Evolutionary conservation across 2,329 filamentous ascomycete species (phyloP).

Genomic region (Xylaria sp.): DNA sequence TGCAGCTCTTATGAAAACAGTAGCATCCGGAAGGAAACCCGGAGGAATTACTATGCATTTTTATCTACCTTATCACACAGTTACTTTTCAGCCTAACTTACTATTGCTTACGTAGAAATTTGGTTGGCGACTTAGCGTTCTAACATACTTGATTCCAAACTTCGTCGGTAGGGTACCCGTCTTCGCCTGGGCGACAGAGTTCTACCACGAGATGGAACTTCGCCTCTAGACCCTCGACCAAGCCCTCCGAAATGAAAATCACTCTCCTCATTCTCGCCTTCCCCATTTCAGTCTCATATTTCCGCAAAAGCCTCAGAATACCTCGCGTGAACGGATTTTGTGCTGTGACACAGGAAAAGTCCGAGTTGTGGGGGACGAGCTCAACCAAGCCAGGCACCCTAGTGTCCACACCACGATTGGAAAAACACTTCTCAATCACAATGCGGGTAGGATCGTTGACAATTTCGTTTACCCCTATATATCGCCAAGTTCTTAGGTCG

Average conservation of each 20-base stretch:
- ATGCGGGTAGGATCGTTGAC: slow-evolving; percentile 5
- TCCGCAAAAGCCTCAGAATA: slow-evolving; percentile 10
- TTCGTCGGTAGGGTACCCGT: slow-evolving; percentile 15
- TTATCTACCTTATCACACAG: neutral
- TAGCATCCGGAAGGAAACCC: neutral
- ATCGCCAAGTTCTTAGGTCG: slow-evolving; percentile 26
- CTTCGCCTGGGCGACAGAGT: slow-evolving; percentile 28
- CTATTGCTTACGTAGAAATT: slow-evolving; percentile 1
- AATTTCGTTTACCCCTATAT: slow-evolving; percentile 15
- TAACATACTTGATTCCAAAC: neutral
- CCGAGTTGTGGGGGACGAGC: neutral
- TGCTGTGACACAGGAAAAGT: neutral
- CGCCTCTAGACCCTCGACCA: neutral
- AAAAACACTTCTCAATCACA: neutral
- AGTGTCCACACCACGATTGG: neutral
- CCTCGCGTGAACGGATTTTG: slow-evolving; percentile 33
- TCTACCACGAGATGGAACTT: slow-evolving; percentile 23
- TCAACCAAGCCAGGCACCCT: slow-evolving; percentile 11
- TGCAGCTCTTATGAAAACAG: neutral
- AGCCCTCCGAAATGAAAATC: slow-evolving; percentile 30
- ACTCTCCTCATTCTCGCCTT: slow-evolving; percentile 32
- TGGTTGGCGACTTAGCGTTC: neutral
- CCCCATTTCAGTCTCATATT: slow-evolving; percentile 21
- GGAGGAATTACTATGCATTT: neutral
- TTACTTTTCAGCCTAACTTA: neutral